These are phyloP conservation scores for Gilbertella persicaria DNA, from an alignment of 371 early-diverging fungal genomes.

Conservation along the genomic window DNA sequence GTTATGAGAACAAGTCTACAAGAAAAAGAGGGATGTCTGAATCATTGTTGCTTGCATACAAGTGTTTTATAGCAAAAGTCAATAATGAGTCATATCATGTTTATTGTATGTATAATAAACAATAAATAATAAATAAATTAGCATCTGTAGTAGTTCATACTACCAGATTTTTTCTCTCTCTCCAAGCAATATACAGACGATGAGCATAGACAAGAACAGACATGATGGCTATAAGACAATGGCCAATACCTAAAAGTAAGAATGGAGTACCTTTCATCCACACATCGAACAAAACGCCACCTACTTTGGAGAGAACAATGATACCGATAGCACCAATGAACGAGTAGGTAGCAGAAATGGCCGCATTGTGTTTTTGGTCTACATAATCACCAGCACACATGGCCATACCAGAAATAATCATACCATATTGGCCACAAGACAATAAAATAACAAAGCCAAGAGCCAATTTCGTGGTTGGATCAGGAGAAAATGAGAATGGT, in stretches of 20 bases:
- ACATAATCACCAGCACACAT: conserved; percentile 60
- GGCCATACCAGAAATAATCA: conserved; percentile 73
- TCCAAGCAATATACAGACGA: background rate
- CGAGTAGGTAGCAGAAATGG: conserved; percentile 70
- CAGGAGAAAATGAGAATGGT: conserved; percentile 55
- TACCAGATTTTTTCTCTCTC: background rate
- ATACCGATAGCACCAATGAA: conserved; percentile 67
- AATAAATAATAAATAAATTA: no score
- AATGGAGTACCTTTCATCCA: conserved; percentile 68
- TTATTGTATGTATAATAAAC: no score
- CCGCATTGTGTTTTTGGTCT: conserved; percentile 58
- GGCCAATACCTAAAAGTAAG: conserved; percentile 57
- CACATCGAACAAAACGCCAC: conserved; percentile 64
- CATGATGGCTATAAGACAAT: conserved; percentile 31
- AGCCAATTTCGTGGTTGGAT: conserved; percentile 57
- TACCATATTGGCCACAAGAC: conserved; percentile 75
- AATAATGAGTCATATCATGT: no score
- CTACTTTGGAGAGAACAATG: conserved; percentile 50
- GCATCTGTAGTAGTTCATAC: no score
- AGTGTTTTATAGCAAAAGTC: no score
- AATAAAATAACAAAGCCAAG: conserved; percentile 57
- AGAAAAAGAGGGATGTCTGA: no score
- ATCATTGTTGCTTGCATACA: no score
- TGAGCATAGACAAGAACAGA: conserved; percentile 13
- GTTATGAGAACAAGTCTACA: no score